Evolutionary conservation across 129 eudicot species (phyloP).

Genomic region (Lactuca saligna): DNA sequence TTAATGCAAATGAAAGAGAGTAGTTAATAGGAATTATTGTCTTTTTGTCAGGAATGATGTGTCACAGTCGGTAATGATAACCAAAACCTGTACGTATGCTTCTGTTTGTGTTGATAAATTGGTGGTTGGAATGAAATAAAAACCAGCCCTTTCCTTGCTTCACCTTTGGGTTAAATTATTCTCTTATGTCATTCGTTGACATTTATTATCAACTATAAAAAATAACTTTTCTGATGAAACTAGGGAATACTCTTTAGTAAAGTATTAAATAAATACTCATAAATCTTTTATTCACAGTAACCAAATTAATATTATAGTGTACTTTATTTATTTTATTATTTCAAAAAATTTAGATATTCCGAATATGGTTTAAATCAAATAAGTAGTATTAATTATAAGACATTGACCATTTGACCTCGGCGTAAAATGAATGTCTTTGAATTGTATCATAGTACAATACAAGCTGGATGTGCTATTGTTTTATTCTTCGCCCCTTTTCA

Average conservation of each 20-base stretch:
- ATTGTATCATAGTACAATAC: too few species aligned
- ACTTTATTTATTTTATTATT: too few species aligned
- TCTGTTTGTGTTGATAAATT: conserved; percentile 40
- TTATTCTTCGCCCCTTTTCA: too few species aligned
- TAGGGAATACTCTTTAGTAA: background rate
- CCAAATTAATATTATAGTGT: too few species aligned
- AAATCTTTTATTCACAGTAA: too few species aligned
- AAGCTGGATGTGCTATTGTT: too few species aligned
- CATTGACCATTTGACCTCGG: too few species aligned
- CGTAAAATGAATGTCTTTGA: too few species aligned
- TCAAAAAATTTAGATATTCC: too few species aligned
- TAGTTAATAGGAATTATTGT: conserved; percentile 41
- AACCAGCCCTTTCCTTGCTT: conserved; percentile 34
- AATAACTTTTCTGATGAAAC: background rate
- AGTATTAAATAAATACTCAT: too few species aligned
- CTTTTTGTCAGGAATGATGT: conserved; percentile 36
- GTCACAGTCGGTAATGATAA: conserved; percentile 45
- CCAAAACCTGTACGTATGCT: conserved; percentile 46
- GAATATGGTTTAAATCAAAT: too few species aligned
- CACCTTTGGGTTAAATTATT: conserved; percentile 28
- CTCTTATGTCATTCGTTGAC: conserved; percentile 39
- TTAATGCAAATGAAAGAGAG: conserved; percentile 41
- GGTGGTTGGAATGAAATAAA: conserved; percentile 43
- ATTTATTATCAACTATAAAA: conserved; percentile 16
- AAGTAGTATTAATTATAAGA: too few species aligned